These are phyloP conservation scores for Globisporangium cylindrosporum DNA, from an alignment of 352 stramenopile species.

Conservation along the genomic window DNA sequence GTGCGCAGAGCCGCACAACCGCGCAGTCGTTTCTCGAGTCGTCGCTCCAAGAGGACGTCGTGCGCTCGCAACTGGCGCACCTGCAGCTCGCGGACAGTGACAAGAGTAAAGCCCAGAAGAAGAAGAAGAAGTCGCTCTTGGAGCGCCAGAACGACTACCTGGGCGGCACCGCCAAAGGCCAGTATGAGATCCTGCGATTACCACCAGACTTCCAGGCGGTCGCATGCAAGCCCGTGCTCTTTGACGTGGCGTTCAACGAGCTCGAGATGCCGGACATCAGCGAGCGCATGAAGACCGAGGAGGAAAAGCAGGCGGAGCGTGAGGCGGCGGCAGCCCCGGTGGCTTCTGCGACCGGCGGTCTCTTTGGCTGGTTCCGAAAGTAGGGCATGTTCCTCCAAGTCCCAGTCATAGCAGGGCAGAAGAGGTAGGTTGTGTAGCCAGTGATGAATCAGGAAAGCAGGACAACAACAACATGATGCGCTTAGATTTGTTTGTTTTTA, in stretches of 20 bases:
- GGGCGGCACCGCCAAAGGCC: slow-evolving; percentile 41
- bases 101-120: slow-evolving; percentile 22
- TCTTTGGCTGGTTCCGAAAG: slow-evolving; percentile 86
- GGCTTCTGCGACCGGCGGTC: slow-evolving; percentile 23
- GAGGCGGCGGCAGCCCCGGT: slow-evolving; percentile 31
- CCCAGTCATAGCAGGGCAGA: neutral
- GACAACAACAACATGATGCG: neutral
- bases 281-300: slow-evolving; percentile 71
- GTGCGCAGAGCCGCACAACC: slow-evolving; percentile 65
- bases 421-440: neutral
- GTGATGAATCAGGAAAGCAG: neutral
- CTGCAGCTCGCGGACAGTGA: slow-evolving; percentile 33
- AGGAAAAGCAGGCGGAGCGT: slow-evolving; percentile 62
- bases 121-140: slow-evolving; percentile 36
- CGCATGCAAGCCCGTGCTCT: slow-evolving; percentile 77
- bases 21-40: slow-evolving; percentile 69
- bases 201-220: slow-evolving; percentile 62
- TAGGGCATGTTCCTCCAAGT: slow-evolving; percentile 17
- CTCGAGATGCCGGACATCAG: slow-evolving; percentile 77
- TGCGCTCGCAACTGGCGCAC: slow-evolving; percentile 66
- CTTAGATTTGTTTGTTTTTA: slow-evolving; percentile 11
- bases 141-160: slow-evolving; percentile 57
- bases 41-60: slow-evolving; percentile 46
- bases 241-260: slow-evolving; percentile 82
- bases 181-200: slow-evolving; percentile 63